These are phyloP conservation scores for Russula emetica DNA, from an alignment of 768 basidiomycete genomes.

Conservation along the genomic window DNA sequence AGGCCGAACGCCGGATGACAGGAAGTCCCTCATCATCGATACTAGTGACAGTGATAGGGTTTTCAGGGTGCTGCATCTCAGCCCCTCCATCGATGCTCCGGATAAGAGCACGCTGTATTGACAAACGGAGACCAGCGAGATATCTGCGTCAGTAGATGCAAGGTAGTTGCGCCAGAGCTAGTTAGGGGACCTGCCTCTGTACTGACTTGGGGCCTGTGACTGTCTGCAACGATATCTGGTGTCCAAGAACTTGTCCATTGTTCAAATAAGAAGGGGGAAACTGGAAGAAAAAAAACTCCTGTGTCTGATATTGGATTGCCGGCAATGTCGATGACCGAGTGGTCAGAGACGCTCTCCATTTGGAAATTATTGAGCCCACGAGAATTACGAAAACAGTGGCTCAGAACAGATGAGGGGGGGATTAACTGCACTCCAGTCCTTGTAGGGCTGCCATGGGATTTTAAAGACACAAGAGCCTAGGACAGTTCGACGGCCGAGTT, in stretches of 20 bases:
- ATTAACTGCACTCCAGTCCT: background rate
- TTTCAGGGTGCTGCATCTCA: too few species aligned
- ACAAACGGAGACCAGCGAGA: background rate
- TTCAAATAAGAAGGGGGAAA: background rate
- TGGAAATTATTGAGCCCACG: too few species aligned
- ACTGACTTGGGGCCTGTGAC: background rate
- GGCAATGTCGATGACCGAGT: background rate
- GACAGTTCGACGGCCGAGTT: too few species aligned
- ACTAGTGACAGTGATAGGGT: background rate
- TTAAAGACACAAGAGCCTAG: background rate
- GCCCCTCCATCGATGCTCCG: background rate
- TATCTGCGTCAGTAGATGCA: background rate
- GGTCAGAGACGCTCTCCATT: background rate
- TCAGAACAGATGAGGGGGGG: background rate
- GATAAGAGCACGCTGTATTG: background rate
- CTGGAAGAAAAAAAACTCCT: background rate
- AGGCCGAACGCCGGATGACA: background rate
- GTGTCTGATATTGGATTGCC: background rate
- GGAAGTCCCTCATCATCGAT: background rate
- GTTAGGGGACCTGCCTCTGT: background rate
- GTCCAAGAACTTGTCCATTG: background rate
- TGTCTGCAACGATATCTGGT: background rate
- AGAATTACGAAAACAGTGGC: too few species aligned
- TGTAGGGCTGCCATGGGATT: background rate
- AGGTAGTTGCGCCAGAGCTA: background rate